Evolutionary conservation across 2,329 filamentous ascomycete genomes (phyloP).

Genomic region (Meredithiella fracta): DNA sequence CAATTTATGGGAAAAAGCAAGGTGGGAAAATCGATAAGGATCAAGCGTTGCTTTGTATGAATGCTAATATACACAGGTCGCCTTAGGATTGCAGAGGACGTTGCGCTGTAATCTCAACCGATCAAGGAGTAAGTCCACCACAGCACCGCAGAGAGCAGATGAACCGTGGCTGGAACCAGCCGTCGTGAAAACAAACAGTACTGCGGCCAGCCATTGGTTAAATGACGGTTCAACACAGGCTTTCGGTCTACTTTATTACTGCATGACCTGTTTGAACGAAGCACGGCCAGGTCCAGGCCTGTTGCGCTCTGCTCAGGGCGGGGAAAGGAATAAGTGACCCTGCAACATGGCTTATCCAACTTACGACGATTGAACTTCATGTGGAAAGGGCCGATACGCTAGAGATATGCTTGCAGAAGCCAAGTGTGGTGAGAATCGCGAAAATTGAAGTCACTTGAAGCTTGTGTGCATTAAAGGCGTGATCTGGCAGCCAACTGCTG

Average conservation of each 20-base stretch:
- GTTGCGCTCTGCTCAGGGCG: constrained; percentile 6
- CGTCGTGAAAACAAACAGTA: not conserved
- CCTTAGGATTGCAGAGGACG: constrained; percentile 1
- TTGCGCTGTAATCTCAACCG: not conserved
- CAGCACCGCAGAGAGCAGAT: not conserved
- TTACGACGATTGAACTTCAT: not conserved
- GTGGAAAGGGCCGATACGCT: not conserved
- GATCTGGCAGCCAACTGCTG: too few relatives aligned
- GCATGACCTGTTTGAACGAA: not conserved
- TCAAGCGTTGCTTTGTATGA: not conserved
- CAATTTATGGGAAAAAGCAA: constrained; percentile 1
- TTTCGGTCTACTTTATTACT: not conserved
- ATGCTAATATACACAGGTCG: not conserved
- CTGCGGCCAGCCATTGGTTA: not conserved
- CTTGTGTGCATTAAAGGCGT: too few relatives aligned
- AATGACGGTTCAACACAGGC: not conserved
- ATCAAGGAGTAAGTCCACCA: not conserved
- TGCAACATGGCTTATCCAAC: not conserved
- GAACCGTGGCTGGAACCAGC: not conserved
- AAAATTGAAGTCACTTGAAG: too few relatives aligned
- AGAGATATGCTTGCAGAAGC: not conserved
- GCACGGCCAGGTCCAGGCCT: constrained; percentile 10
- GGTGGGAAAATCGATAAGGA: constrained; percentile 1
- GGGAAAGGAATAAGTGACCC: constrained; percentile 5
- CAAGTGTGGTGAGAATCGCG: too few relatives aligned